Evolutionary conservation across 352 stramenopile species (phyloP), one percentile per base, ranked within the genome.

Genomic region (Thraustochytrium sp.): DNA sequence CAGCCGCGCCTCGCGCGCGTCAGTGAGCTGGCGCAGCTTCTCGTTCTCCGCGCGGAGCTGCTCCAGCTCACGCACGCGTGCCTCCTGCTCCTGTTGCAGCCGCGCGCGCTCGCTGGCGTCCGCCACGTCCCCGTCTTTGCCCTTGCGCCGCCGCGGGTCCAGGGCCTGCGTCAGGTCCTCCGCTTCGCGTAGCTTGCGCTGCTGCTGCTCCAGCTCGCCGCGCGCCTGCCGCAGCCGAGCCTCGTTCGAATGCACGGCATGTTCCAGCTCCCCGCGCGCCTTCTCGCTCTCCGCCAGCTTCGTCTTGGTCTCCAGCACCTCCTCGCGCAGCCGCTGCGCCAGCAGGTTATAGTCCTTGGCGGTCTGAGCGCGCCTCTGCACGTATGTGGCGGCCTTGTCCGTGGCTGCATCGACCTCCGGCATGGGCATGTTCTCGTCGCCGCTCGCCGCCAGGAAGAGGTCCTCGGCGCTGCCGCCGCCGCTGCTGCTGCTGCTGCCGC

Each of bases 231-330:
- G 34, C 13, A 80, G 53, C 8, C 68, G 48, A 8, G 34, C 68
- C 31, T 80, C 68, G n/a, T 80, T 80, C 23, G 13, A 21, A 9
- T 44, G 26, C n/a, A 64, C 46, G 0, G 68, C 63, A 11, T 61
- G 21, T 26, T 80, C 68, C 53, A 80, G 68, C 16, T 29, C 51
- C 44, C 29, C 31, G 23, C 68, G 48, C 23, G 68, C 68, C 4
- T 42, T 42, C 53, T 80, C 68, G n/a, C 31, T 55, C 37, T 80
- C 68, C 9, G 68, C 5, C 8, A 80, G 44, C 31, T 75, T 80
- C n/a, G 46, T 13, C 53, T 80, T 80, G 23, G 68, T 46, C 34
- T 80, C 68, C 9, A 80, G 37, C n/a, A 80, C 49, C 49, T 80
- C 68, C 38, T 80, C 68, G 11, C 68, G 68, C 9, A 80, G 53